Percentiles rank a stretch among this genome's conserved stretches.
phyloP scores from a whole-genome alignment of 495 filamentous ascomycete species.

The Podospora fimiseda region DNA sequence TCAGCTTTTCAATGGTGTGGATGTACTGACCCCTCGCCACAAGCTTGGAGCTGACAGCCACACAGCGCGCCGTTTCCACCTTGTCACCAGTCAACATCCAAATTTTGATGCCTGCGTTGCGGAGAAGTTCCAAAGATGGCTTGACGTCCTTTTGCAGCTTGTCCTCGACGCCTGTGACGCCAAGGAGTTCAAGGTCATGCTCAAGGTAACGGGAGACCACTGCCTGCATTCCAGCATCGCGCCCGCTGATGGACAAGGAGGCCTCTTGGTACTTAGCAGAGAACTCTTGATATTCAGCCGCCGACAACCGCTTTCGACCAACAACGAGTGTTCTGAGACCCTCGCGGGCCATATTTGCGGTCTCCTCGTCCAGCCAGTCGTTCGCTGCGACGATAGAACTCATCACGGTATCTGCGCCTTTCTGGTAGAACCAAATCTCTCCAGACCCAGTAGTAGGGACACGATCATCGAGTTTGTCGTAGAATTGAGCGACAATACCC shows the following conservation, averaged over 20 bases:
- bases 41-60: slow-evolving; percentile 88
- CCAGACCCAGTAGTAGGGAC: slow-evolving; percentile 39
- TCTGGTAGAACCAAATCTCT: slow-evolving; percentile 98
- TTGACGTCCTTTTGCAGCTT: slow-evolving; percentile 94
- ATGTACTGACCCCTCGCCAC: slow-evolving; percentile 95
- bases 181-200: slow-evolving; percentile 80
- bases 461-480: slow-evolving; percentile 42
- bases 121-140: slow-evolving; percentile 83
- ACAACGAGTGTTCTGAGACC: slow-evolving; percentile 92
- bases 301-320: slow-evolving; percentile 73
- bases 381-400: slow-evolving; percentile 84
- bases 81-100: slow-evolving; percentile 99
- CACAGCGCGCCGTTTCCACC: slow-evolving; percentile 94
- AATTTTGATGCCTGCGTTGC: slow-evolving; percentile 98
- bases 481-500: slow-evolving; percentile 92
- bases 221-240: slow-evolving; percentile 73
- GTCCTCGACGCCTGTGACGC: slow-evolving; percentile 96
- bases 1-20: slow-evolving; percentile 82
- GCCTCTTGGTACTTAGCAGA: slow-evolving; percentile 68
- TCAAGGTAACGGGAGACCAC: slow-evolving; percentile 80
- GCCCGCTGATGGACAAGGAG: slow-evolving; percentile 66
- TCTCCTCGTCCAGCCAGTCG: slow-evolving; percentile 98
- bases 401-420: slow-evolving; percentile 98
- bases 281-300: slow-evolving; percentile 74
- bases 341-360: slow-evolving; percentile 96